These are phyloP conservation scores for Thermomucor indicae-seudaticae DNA, from an alignment of 371 early-diverging fungal genomes.

Conservation along the genomic window DNA sequence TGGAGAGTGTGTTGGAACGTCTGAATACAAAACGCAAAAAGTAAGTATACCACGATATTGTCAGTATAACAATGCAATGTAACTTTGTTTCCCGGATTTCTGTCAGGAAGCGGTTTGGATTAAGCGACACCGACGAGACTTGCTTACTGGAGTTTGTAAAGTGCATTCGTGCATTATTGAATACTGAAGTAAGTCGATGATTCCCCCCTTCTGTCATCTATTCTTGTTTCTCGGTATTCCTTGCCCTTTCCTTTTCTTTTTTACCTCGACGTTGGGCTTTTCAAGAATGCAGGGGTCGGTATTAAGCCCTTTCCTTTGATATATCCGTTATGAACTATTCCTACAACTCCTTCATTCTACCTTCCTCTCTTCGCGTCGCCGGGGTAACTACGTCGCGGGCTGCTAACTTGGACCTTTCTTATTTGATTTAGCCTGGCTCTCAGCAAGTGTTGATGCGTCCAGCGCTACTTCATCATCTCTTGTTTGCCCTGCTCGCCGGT, in stretches of 20 bases:
- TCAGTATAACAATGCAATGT: neutral
- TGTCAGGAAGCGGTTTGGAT: neutral
- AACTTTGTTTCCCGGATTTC: neutral
- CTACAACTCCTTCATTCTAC: no score
- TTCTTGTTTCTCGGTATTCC: no score
- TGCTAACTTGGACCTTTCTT: constrained; percentile 2
- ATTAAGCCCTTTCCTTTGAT: no score
- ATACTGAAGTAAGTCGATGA: constrained; percentile 54
- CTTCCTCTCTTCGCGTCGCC: neutral
- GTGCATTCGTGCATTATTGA: constrained; percentile 52
- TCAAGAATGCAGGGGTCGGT: constrained; percentile 1
- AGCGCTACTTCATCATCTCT: constrained; percentile 25
- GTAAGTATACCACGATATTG: constrained; percentile 15
- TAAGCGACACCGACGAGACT: constrained; percentile 19
- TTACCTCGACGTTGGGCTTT: neutral
- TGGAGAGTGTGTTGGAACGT: constrained; percentile 54
- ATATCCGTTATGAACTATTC: no score
- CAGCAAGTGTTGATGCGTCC: constrained; percentile 47
- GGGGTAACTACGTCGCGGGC: neutral
- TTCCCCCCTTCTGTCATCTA: no score
- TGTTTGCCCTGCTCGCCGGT: constrained; percentile 19
- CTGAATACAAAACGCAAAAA: constrained; percentile 40
- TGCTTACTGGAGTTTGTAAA: constrained; percentile 55
- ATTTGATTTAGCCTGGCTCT: constrained; percentile 44
- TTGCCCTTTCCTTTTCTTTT: neutral